Conservation (phyloP, 805 yeast species). For the Cyberlindnera americana region DNA sequence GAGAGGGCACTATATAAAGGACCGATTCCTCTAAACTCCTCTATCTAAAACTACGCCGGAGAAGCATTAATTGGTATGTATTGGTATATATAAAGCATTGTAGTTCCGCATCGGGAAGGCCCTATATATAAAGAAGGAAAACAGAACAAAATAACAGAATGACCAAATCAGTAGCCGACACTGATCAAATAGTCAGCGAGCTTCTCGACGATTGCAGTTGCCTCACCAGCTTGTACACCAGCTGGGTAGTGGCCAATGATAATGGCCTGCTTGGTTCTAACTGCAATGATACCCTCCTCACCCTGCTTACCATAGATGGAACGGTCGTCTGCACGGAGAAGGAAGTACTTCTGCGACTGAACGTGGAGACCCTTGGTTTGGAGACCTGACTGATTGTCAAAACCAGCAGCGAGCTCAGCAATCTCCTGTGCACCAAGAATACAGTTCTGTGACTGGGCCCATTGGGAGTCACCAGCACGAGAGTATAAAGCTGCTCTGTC, state of each 20-base stretch:
- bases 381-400: constrained; percentile 69
- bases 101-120: too few relatives aligned
- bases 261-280: constrained; percentile 91
- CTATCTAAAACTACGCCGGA: too few relatives aligned
- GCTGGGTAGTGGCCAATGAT: constrained; percentile 92
- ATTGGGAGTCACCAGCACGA: constrained; percentile 87
- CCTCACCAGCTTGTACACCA: constrained; percentile 91
- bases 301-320: constrained; percentile 92
- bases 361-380: constrained; percentile 86
- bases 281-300: constrained; percentile 84
- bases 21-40: too few relatives aligned
- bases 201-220: constrained; percentile 90
- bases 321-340: constrained; percentile 86
- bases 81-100: too few relatives aligned
- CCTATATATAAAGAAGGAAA: too few relatives aligned
- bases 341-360: constrained; percentile 81
- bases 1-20: too few relatives aligned
- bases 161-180: constrained; percentile 68
- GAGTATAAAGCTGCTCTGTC: constrained; percentile 94
- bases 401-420: constrained; percentile 70
- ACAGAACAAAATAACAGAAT: too few relatives aligned
- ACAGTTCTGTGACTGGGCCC: constrained; percentile 83
- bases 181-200: constrained; percentile 92
- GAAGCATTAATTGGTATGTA: too few relatives aligned
- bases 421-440: constrained; percentile 68